Base-by-base conservation (phyloP, 164 flowering plant genomes). In the Cinnamomum chago region DNA sequence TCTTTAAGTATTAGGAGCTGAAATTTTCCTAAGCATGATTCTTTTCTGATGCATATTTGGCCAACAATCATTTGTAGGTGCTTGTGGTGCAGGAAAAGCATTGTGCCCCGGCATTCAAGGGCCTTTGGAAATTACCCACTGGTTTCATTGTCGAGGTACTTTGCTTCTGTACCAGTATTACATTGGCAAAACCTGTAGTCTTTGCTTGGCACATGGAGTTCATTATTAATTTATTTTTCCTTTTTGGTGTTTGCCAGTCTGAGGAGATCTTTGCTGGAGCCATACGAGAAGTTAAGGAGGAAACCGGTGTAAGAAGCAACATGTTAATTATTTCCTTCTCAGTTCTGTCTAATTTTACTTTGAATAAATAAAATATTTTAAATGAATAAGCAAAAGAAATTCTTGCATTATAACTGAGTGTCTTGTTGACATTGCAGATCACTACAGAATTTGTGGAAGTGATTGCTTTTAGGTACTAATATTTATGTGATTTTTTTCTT, bases 41-140 rank as follows among this genome's bases (percentile, higher is more conserved):
- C 17, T 25, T 24, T 64, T 64, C 67, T 64, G 9, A 64, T 18
- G 47, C 17, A 17, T 17, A 4, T 67, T 67, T 17, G 28, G 28
- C 69, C 6, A 30, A 20, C 15, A 25, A 71, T 23, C 30, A 30
- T 58, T 28, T 22, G 1, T 86, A 94, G 98, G 89, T 92, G 33
- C 95, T 92, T 73, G 98, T 94, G 1, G 98, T 94, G 65, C 93
- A 90, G 85, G 98, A 94, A 80, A 94, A 87, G 80, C 85, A 89
- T 66, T 86, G 83, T 75, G 50, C 87, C 76, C 90, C 92, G 25
- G 74, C 83, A 14, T 79, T 72, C 67, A 78, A 4, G 24, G 90
- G 86, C 50, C 82, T 84, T 25, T 94, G 98, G 98, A 92, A 94
- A 80, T 70, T 92, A 73, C 98, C 98, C 9, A 92, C 98, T 35